phyloP scores from a whole-genome alignment of 1,139 yeast genomes.

The Blastobotrys proliferans region DNA sequence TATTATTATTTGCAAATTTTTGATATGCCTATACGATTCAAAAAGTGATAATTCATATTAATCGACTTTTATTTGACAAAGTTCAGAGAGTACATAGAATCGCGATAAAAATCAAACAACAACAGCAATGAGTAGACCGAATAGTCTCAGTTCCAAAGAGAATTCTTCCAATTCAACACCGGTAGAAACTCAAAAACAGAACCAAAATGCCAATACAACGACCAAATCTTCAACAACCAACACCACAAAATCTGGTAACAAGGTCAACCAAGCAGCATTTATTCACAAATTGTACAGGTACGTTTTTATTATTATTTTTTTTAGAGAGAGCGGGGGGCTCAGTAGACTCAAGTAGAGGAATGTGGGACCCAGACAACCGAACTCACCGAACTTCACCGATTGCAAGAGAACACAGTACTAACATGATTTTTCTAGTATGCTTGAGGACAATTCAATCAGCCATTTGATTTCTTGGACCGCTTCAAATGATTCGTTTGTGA shows the following conservation, averaged over 20 bases:
- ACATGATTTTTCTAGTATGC: conserved; percentile 38
- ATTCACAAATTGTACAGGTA: conserved; percentile 53
- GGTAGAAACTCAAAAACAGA: not conserved
- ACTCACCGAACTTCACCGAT: not conserved
- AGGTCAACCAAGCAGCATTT: conserved; percentile 46
- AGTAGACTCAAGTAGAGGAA: no score
- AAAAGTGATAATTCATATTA: no score
- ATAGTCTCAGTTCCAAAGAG: no score
- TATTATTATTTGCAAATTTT: no score
- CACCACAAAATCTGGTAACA: conserved; percentile 6
- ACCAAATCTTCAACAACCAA: not conserved
- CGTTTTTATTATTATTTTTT: conserved; percentile 9
- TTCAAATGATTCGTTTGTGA: conserved; percentile 43
- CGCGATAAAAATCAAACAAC: no score
- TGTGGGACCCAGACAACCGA: no score
- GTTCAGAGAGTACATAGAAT: no score
- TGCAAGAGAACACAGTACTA: not conserved
- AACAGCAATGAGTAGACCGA: no score
- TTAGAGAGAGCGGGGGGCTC: no score
- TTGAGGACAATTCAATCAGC: conserved; percentile 47
- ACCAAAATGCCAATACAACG: not conserved
- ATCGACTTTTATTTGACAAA: no score
- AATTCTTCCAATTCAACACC: no score
- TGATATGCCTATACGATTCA: no score
- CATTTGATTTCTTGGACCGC: conserved; percentile 79